Evolutionary conservation across 305 asterid species (phyloP), one percentile per base, ranked within the genome.

Genomic region (Solanum hybrid): DNA sequence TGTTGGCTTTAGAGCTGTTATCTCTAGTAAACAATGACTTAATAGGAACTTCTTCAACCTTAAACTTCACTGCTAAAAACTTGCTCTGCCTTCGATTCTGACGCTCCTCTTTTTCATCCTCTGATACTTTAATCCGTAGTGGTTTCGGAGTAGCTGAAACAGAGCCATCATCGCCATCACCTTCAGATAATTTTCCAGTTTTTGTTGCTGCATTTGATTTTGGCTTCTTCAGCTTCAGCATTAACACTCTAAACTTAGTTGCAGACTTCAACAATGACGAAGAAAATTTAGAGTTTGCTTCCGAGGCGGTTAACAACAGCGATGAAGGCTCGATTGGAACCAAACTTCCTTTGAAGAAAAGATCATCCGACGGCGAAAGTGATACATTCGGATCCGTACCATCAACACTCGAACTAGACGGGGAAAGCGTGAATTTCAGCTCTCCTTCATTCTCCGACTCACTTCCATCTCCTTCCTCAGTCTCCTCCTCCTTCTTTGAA

Each of bases 211-310:
- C 92, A 26, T 91, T 92, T 74, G 95, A 67, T 87, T 95, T 97
- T 1, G 97, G 91, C 92, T 95, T 96, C 93, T 95, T 94, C 16
- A 97, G 94, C 89, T 95, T 97, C 36, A 96, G 92, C 93, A 96
- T 89, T 22, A 94, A 95, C 22, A 97, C 97, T 9, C 98, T 93
- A 34, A 97, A 95, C 83, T 94, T 97, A 20, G 98, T 93, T 2
- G 98, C 98, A 11, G 98, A 96, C 92, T 95, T 97, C 14, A 92
- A 92, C 34, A 95, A 40, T 2, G 93, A 93, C 4, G 92, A 92
- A 3, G 98, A 95, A 69, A 95, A 75, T 39, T 94, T 97, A 9
- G 96, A 92, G 86, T 91, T 92, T 7, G 94, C 93, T 76, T 94
- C 96, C 4, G 95, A 90, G 29, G 89, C 90, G n/a, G 90, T 89